Evolutionary conservation across 2,329 filamentous ascomycete genomes (phyloP).

Genomic region (Lasiodiplodia sp.): DNA sequence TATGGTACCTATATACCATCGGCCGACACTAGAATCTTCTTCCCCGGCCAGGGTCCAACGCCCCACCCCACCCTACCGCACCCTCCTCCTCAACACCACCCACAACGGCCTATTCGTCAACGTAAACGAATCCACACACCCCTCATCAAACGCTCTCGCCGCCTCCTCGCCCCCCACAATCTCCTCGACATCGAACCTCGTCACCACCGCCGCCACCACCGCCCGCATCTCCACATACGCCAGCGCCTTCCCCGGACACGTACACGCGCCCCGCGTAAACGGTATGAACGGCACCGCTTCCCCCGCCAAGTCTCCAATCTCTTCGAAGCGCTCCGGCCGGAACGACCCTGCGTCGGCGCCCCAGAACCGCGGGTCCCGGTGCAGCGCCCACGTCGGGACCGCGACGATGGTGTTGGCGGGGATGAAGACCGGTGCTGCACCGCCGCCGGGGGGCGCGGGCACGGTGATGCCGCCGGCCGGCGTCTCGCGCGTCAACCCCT

Average conservation of each 20-base stretch:
- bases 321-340: constrained; percentile 23
- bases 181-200: constrained; percentile 33
- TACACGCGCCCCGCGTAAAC: constrained; percentile 12
- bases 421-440: constrained; percentile 38
- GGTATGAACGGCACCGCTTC: constrained; percentile 17
- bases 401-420: constrained; percentile 40
- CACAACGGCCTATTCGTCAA: constrained; percentile 41
- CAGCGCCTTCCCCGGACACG: constrained; percentile 35
- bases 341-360: not conserved
- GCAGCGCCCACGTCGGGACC: constrained; percentile 34
- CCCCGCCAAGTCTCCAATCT: not conserved
- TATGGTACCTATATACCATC: too few species aligned
- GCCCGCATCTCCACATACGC: constrained; percentile 34
- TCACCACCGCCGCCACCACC: constrained; percentile 33
- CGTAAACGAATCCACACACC: constrained; percentile 26
- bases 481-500: constrained; percentile 43
- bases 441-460: not conserved
- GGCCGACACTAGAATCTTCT: too few species aligned
- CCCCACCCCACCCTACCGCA: not conserved
- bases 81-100: constrained; percentile 33
- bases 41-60: not conserved
- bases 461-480: constrained; percentile 48
- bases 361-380: constrained; percentile 27
- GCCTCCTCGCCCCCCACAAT: constrained; percentile 35
- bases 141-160: constrained; percentile 32